phyloP scores from a whole-genome alignment of 495 filamentous ascomycete genomes.

The Podospora anserina region DNA sequence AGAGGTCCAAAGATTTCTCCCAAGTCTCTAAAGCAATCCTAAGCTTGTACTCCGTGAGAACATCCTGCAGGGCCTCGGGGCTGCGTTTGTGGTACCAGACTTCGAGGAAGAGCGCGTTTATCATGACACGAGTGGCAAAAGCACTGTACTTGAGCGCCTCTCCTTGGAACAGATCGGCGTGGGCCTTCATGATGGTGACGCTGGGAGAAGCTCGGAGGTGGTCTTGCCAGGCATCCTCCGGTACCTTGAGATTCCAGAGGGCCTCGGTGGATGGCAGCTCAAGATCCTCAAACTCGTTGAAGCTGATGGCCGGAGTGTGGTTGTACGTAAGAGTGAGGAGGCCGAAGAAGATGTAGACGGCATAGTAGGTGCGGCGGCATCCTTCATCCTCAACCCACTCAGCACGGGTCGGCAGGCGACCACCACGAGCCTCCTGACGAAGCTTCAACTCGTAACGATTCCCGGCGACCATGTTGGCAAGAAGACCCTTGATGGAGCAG shows the following conservation, averaged over 20 bases:
- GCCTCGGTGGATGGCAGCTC: slow-evolving; percentile 91
- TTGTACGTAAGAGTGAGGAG: slow-evolving; percentile 95
- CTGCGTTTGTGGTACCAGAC: slow-evolving; percentile 99
- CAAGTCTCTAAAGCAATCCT: slow-evolving; percentile 93
- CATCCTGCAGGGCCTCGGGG: slow-evolving; percentile 91
- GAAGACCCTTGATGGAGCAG: slow-evolving; percentile 94
- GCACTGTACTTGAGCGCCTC: slow-evolving; percentile 91
- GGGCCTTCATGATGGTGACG: slow-evolving; percentile 86
- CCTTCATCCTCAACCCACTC: slow-evolving; percentile 98
- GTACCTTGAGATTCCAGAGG: slow-evolving; percentile 82
- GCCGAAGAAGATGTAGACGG: slow-evolving; percentile 99
- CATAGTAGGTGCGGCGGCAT: slow-evolving; percentile 94
- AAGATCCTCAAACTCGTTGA: slow-evolving; percentile 94
- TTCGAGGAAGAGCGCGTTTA: slow-evolving; percentile 97
- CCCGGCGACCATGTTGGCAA: slow-evolving; percentile 97
- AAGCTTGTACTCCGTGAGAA: slow-evolving; percentile 97
- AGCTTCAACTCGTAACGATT: slow-evolving; percentile 95
- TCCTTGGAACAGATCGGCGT: slow-evolving; percentile 91
- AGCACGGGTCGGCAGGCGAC: slow-evolving; percentile 67
- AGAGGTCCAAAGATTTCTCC: slow-evolving; percentile 92
- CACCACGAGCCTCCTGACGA: slow-evolving; percentile 82
- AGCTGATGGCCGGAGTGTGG: slow-evolving; percentile 92
- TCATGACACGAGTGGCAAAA: slow-evolving; percentile 96
- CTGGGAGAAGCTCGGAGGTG: slow-evolving; percentile 64
- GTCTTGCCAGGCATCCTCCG: slow-evolving; percentile 84